Conservation (phyloP, 2,329 filamentous ascomycete genomes). For the Ophiostoma ulmi region DNA sequence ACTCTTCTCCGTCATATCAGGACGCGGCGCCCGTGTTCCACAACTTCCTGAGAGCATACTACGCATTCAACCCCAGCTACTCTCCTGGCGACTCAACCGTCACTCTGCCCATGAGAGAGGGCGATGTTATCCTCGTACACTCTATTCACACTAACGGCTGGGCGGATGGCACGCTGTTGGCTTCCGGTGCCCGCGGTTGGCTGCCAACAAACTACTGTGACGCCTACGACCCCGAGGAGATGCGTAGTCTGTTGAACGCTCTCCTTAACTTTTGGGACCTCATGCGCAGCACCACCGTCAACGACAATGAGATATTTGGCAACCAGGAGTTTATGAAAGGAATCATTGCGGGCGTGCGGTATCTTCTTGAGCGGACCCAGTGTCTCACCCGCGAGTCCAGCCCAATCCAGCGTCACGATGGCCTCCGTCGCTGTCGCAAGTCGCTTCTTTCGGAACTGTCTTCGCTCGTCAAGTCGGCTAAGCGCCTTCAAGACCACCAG, state of each 20-base stretch:
- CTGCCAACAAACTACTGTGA: slow-evolving; percentile 98
- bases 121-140: slow-evolving; percentile 89
- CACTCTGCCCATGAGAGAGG: slow-evolving; percentile 80
- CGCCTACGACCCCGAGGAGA: slow-evolving; percentile 81
- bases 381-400: slow-evolving; percentile 79
- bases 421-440: slow-evolving; percentile 75
- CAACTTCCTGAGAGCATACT: slow-evolving; percentile 91
- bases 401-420: slow-evolving; percentile 69
- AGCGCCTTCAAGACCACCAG: slow-evolving; percentile 72
- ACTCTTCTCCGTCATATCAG: slow-evolving; percentile 40
- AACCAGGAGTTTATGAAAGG: slow-evolving; percentile 93
- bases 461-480: slow-evolving; percentile 80
- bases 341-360: slow-evolving; percentile 87
- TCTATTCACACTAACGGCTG: slow-evolving; percentile 97
- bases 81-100: slow-evolving; percentile 78
- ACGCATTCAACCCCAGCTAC: slow-evolving; percentile 78
- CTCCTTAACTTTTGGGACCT: slow-evolving; percentile 91
- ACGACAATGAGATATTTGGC: slow-evolving; percentile 71
- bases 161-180: slow-evolving; percentile 89
- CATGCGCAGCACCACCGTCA: slow-evolving; percentile 69
- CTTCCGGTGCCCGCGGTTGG: slow-evolving; percentile 86
- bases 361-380: slow-evolving; percentile 79
- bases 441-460: slow-evolving; percentile 85
- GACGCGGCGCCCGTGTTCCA: slow-evolving; percentile 66
- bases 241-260: slow-evolving; percentile 78